phyloP scores from a whole-genome alignment of 1,139 yeast genomes.

The Diutina siamensis region DNA sequence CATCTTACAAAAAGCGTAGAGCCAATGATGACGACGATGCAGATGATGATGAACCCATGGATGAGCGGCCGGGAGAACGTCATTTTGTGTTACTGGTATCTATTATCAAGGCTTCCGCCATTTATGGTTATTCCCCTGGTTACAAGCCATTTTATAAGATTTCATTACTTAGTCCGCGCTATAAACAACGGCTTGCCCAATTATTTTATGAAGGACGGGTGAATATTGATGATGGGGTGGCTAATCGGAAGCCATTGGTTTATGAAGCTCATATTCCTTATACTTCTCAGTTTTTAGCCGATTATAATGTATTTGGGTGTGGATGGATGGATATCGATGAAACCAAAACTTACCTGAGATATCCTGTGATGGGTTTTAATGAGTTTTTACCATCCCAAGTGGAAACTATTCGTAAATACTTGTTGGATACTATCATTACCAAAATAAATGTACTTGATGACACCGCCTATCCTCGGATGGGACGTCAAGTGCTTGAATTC shows the following conservation, averaged over 20 bases:
- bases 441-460: conserved; percentile 17
- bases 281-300: conserved; percentile 65
- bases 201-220: conserved; percentile 38
- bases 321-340: conserved; percentile 46
- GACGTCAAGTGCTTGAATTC: conserved; percentile 54
- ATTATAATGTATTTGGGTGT: conserved; percentile 78
- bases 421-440: conserved; percentile 13
- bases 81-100: conserved; percentile 47
- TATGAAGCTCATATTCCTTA: conserved; percentile 79
- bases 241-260: conserved; percentile 9
- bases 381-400: not conserved
- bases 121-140: conserved; percentile 74
- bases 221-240: conserved; percentile 7
- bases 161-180: conserved; percentile 51
- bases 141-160: conserved; percentile 56
- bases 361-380: conserved; percentile 20
- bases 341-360: conserved; percentile 21
- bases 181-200: conserved; percentile 46
- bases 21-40: conserved; percentile 9
- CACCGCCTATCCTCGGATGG: conserved; percentile 35
- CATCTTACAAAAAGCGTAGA: conserved; percentile 8
- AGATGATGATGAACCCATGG: conserved; percentile 8
- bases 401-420: not conserved
- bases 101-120: conserved; percentile 65
- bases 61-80: conserved; percentile 20